Percentiles rank a stretch among this genome's conserved stretches.
Conservation (phyloP, 768 basidiomycete genomes). For the Rhodotorula paludigena region DNA sequence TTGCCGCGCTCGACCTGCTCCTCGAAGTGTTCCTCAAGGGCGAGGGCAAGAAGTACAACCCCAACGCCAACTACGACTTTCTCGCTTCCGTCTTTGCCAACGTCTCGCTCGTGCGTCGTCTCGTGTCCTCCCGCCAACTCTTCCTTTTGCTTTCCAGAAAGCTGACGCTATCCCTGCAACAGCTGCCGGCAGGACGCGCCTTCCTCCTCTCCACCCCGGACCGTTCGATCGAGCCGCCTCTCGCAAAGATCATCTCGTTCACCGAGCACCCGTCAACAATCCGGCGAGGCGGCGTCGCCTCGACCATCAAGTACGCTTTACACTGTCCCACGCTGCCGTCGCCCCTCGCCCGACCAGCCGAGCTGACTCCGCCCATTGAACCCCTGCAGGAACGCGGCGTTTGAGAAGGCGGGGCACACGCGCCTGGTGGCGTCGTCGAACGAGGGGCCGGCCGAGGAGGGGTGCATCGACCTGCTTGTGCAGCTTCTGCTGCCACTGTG, state of each 20-base stretch:
- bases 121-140: not conserved
- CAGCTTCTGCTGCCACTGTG: constrained; percentile 79
- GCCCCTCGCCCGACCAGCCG: not conserved
- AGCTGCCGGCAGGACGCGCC: constrained; percentile 71
- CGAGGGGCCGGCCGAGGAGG: constrained; percentile 56
- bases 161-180: constrained; percentile 1
- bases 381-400: constrained; percentile 67
- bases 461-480: constrained; percentile 78
- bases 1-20: constrained; percentile 71
- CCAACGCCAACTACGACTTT: constrained; percentile 72
- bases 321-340: constrained; percentile 4
- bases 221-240: constrained; percentile 55
- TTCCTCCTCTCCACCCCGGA: constrained; percentile 59
- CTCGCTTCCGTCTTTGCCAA: constrained; percentile 92
- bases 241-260: constrained; percentile 74
- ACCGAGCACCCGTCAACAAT: constrained; percentile 85
- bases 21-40: constrained; percentile 82
- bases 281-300: constrained; percentile 77
- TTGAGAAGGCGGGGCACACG: constrained; percentile 63
- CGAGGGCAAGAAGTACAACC: constrained; percentile 56
- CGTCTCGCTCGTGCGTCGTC: constrained; percentile 64
- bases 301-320: constrained; percentile 70
- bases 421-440: constrained; percentile 59
- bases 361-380: constrained; percentile 19
- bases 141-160: not conserved